These are phyloP conservation scores for Drechslerella dactyloides DNA, from an alignment of 2,329 filamentous ascomycete species.

Conservation along the genomic window DNA sequence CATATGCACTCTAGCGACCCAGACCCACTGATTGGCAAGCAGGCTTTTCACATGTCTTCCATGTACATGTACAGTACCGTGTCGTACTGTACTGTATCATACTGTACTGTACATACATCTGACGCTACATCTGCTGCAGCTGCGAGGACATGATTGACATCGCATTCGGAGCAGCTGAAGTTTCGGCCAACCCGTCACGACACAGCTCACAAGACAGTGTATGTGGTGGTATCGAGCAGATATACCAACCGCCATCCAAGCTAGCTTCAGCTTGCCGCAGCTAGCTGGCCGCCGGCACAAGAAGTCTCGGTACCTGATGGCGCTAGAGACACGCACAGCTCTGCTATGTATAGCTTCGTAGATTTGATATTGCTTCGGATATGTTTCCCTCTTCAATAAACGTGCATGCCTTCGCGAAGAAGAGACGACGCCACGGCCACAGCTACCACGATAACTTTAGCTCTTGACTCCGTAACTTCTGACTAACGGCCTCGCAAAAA, in stretches of 20 bases:
- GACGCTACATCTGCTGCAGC: too few relatives aligned
- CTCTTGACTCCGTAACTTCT: not conserved
- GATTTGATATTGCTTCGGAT: not conserved
- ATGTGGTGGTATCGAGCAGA: too few relatives aligned
- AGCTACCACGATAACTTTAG: too few relatives aligned
- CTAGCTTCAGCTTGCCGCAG: too few relatives aligned
- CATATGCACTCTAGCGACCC: not conserved
- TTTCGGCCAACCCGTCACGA: too few relatives aligned
- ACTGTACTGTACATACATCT: too few relatives aligned
- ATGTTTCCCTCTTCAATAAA: not conserved
- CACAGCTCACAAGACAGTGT: too few relatives aligned
- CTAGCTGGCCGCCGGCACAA: not conserved
- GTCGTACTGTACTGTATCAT: too few relatives aligned
- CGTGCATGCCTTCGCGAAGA: not conserved
- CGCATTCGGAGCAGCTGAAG: conserved; percentile 2
- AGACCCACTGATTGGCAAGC: not conserved
- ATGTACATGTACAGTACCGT: too few relatives aligned
- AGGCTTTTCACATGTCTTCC: too few relatives aligned
- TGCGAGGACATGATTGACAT: not conserved
- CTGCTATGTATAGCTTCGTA: not conserved
- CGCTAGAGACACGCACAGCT: not conserved
- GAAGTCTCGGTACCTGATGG: not conserved
- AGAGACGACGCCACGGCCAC: not conserved
- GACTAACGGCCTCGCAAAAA: not conserved
- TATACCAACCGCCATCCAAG: too few relatives aligned